Evolutionary conservation across 441 rosid species (phyloP), one percentile per base, ranked within the genome.

Genomic region (Gossypium gossypioides): DNA sequence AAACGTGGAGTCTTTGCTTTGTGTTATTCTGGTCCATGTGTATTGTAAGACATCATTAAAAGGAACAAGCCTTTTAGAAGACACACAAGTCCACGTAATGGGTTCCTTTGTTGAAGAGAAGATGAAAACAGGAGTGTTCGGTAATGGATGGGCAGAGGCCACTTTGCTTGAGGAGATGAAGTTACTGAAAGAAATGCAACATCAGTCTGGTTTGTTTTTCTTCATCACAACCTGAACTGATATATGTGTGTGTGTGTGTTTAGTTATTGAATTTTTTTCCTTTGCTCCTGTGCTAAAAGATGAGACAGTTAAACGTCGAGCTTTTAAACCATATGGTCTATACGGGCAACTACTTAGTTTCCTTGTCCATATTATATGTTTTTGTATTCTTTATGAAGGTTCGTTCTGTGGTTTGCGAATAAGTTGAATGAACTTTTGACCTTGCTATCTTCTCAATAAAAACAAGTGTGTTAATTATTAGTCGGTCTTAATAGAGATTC

Each of bases 131-230:
- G 83, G 60, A 48, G 85, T 77, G 40, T 80, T 81, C 27, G 75
- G 84, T 72, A 78, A 73, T 65, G 70, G 72, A 46, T 84, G 84
- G 29, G 72, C 81, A 48, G 85, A 77, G n/a, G 75, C 87, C 68
- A 78, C 84, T 78, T 75, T 91, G 73, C 87, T 89, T 13, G 94
- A 94, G 76, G 94, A 94, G 73, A 86, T 90, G 96, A 94, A 90
- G 89, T 72, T 94, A 70, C 78, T 94, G 71, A 92, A 89, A 60
- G 97, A 88, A 82, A 84, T 86, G 81, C 93, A 88, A 65, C 89
- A 89, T 73, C 97, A 89, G 27, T 86, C 99, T 68, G 97, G 97
- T 91, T 77, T 6, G 87, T 80, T 54, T 48, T 59, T 18, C 74
- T 72, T 60, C 71, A 25, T 71, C 48, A 18, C 48, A 32, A 25